Conservation (phyloP, 345 rosid species). For the Toxicodendron radicans region DNA sequence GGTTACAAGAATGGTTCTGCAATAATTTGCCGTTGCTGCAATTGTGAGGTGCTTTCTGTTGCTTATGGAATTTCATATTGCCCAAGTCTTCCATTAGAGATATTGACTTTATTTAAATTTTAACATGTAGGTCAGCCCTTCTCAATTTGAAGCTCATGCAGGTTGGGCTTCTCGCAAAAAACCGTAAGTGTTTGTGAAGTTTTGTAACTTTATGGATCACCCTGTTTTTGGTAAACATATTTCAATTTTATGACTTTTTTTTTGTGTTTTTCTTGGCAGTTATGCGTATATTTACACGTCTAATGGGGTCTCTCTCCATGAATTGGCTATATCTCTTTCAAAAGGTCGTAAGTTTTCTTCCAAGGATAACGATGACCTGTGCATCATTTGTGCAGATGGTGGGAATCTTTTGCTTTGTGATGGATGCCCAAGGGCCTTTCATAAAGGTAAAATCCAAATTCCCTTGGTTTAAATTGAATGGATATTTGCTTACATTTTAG, state of each 20-base stretch:
- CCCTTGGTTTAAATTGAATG: slow-evolving; percentile 15
- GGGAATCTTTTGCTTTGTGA: slow-evolving; percentile 91
- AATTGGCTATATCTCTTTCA: slow-evolving; percentile 82
- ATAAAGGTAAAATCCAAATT: slow-evolving; percentile 56
- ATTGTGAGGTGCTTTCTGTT: slow-evolving; percentile 63
- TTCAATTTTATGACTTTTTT: slow-evolving; percentile 15
- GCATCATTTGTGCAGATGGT: slow-evolving; percentile 95
- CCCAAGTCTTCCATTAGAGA: slow-evolving; percentile 12
- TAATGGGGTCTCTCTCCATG: slow-evolving; percentile 98
- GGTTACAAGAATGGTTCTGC: slow-evolving; percentile 88
- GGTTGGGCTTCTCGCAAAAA: slow-evolving; percentile 97
- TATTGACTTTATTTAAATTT: slow-evolving; percentile 21
- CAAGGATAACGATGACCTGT: slow-evolving; percentile 75
- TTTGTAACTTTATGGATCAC: neutral
- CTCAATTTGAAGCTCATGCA: slow-evolving; percentile 97
- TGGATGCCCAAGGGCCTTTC: slow-evolving; percentile 98
- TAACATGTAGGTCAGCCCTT: slow-evolving; percentile 84
- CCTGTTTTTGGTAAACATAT: neutral
- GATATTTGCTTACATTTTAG: slow-evolving; percentile 14
- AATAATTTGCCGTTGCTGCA: slow-evolving; percentile 90
- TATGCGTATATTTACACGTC: slow-evolving; percentile 92
- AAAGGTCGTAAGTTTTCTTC: slow-evolving; percentile 70
- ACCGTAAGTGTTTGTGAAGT: slow-evolving; percentile 57
- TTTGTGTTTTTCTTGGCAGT: slow-evolving; percentile 47
- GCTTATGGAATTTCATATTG: slow-evolving; percentile 21